Base-by-base conservation (phyloP, 2,329 filamentous ascomycete species). In the Paracoccidioides brasiliensis region DNA sequence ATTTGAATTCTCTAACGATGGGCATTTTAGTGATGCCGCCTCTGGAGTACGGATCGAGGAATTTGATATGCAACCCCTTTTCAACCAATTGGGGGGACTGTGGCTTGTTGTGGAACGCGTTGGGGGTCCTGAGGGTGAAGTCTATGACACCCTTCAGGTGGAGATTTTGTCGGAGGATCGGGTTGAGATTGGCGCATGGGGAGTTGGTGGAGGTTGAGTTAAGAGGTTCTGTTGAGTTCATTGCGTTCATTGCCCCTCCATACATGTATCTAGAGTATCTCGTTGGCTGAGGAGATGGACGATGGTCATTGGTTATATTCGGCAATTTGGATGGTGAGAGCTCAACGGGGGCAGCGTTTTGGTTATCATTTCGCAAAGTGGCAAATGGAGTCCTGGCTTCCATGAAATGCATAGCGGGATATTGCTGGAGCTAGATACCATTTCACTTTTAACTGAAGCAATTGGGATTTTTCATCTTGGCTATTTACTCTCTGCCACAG, bases 61-160 rank as follows among this genome's bases (percentile, higher is more conserved):
- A 60, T 78, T 94, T 53, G 85, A 94, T 70, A 71, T 95, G 44
- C 81, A 83, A 46, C 85, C 88, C 0, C 77, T 74, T n/a, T 70
- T 79, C 60, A 73, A 76, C 56, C 71, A 70, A 35, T 71, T 70
- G 8, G 78, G 79, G 22, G 83, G 83, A 15, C 68, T 90, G 56
- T 94, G 86, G 85, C 74, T 96, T 54, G 84, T 95, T 5, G 74
- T 96, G 44, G 90, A 96, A 70, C 79, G 86, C 60, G 79, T 91
- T 64, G 86, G 83, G n/a, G 79, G 78, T 9, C 75, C 75, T 46
- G 71, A 72, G 4, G 76, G 81, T 78, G 71, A 74, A 56, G 69
- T 72, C 9, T 68, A 72, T 54, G 72, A 74, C 55, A 67, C 70
- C 53, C 64, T 74, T 52, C 67, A 73, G 54, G 69, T 76, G 3